Conservation (phyloP, 768 basidiomycete genomes). For the Coprinellus micaceus region DNA sequence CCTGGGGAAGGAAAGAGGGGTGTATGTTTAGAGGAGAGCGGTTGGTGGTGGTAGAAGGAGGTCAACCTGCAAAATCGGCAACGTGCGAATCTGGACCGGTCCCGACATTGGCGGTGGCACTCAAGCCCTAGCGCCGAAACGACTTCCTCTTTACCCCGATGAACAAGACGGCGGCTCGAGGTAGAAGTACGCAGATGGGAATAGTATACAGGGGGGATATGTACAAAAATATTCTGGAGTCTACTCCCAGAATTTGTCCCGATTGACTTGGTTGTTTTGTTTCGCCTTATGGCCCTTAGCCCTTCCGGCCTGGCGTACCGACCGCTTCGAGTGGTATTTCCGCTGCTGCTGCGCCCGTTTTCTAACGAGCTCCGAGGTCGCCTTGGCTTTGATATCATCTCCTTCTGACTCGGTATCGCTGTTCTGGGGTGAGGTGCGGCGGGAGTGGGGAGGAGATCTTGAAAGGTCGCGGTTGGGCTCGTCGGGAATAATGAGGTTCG, state of each 20-base stretch:
- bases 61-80: not conserved
- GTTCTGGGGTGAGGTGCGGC: conserved; percentile 41
- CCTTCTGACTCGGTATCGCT: conserved; percentile 40
- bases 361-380: conserved; percentile 59
- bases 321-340: conserved; percentile 77
- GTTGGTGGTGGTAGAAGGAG: not conserved
- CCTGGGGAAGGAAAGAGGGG: conserved; percentile 3
- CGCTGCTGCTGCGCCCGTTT: conserved; percentile 58
- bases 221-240: conserved; percentile 43
- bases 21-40: conserved; percentile 2
- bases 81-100: no score
- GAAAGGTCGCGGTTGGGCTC: conserved; percentile 33
- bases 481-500: conserved; percentile 20
- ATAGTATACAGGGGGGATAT: not conserved
- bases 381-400: conserved; percentile 51
- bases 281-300: conserved; percentile 84
- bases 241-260: conserved; percentile 46
- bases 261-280: conserved; percentile 62
- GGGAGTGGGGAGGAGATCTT: conserved; percentile 51
- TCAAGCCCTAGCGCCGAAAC: no score
- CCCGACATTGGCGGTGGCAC: no score
- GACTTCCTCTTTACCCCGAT: no score
- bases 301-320: conserved; percentile 58
- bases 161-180: no score
- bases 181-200: no score